These are phyloP conservation scores for Magnolia sinica DNA, from an alignment of 164 flowering plant species.

Conservation along the genomic window DNA sequence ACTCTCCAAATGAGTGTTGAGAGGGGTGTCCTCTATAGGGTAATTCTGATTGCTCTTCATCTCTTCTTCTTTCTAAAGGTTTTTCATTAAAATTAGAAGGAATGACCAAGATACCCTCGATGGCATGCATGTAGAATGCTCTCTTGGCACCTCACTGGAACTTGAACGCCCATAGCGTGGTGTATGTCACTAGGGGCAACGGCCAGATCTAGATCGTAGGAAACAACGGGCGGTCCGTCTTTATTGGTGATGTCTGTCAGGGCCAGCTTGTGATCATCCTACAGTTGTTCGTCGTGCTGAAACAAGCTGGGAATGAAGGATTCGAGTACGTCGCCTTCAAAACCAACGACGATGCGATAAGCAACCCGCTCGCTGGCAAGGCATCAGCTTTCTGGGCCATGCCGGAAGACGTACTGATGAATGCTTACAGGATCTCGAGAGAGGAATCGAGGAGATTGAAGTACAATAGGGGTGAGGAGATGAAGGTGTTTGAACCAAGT, in stretches of 20 bases:
- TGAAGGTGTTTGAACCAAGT: too few relatives aligned
- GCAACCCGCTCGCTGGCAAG: constrained; percentile 31
- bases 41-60: neutral
- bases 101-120: too few relatives aligned
- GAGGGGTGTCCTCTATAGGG: constrained; percentile 17
- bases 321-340: constrained; percentile 40
- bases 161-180: constrained; percentile 29
- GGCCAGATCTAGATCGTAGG: constrained; percentile 35
- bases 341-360: constrained; percentile 31
- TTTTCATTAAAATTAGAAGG: too few relatives aligned
- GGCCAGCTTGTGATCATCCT: constrained; percentile 41
- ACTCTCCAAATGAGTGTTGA: constrained; percentile 15
- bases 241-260: constrained; percentile 26
- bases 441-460: constrained; percentile 36
- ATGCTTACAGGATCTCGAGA: constrained; percentile 27
- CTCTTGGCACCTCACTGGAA: constrained; percentile 35
- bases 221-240: constrained; percentile 16
- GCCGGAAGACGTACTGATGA: constrained; percentile 33
- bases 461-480: constrained; percentile 17
- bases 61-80: too few relatives aligned
- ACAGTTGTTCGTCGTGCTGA: constrained; percentile 30
- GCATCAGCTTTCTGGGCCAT: constrained; percentile 34
- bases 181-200: constrained; percentile 33
- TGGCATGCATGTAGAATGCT: constrained; percentile 28
- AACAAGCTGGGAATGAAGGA: constrained; percentile 32